Percentiles rank a stretch among this genome's conserved stretches.
phyloP scores from a whole-genome alignment of 1,139 yeast species.

The Starmera stellimalicola region DNA sequence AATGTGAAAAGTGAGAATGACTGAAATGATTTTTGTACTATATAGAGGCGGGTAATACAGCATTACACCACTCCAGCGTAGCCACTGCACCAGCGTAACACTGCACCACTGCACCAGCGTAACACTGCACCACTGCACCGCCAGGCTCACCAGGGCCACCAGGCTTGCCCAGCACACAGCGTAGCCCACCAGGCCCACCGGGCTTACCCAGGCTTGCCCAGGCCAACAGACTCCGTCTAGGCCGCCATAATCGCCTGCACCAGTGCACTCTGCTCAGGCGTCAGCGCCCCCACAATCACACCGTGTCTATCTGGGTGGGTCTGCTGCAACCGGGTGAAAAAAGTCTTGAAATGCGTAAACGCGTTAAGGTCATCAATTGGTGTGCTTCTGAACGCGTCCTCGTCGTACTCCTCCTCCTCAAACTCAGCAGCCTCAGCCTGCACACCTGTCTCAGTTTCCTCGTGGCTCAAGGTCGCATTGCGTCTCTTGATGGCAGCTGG shows the following conservation, averaged over 20 bases:
- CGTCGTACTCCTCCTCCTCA: constrained; percentile 36
- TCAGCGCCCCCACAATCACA: constrained; percentile 19
- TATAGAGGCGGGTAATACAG: too few relatives aligned
- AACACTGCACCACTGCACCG: too few relatives aligned
- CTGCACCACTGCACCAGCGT: too few relatives aligned
- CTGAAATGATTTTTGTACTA: too few relatives aligned
- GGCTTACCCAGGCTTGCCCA: too few relatives aligned
- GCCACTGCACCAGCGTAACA: too few relatives aligned
- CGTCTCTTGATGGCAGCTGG: constrained; percentile 61
- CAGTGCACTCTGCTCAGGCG: constrained; percentile 19
- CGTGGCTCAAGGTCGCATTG: constrained; percentile 16
- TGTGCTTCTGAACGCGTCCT: constrained; percentile 59
- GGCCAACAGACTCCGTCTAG: too few relatives aligned
- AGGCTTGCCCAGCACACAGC: too few relatives aligned
- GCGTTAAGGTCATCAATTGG: constrained; percentile 69
- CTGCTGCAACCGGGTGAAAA: constrained; percentile 25
- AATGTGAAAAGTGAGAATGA: constrained; percentile 1
- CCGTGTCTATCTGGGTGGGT: constrained; percentile 25
- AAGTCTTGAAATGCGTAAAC: constrained; percentile 38
- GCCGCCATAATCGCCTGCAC: too few relatives aligned
- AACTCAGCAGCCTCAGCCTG: constrained; percentile 32
- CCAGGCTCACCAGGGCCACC: too few relatives aligned
- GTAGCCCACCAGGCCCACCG: too few relatives aligned
- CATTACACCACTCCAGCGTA: too few relatives aligned
- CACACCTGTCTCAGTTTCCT: constrained; percentile 30